A percentile compares a stretch with the other conserved stretches of the same genome.
phyloP scores from a whole-genome alignment of 257 asterid species.

The Cinchona pubescens region DNA sequence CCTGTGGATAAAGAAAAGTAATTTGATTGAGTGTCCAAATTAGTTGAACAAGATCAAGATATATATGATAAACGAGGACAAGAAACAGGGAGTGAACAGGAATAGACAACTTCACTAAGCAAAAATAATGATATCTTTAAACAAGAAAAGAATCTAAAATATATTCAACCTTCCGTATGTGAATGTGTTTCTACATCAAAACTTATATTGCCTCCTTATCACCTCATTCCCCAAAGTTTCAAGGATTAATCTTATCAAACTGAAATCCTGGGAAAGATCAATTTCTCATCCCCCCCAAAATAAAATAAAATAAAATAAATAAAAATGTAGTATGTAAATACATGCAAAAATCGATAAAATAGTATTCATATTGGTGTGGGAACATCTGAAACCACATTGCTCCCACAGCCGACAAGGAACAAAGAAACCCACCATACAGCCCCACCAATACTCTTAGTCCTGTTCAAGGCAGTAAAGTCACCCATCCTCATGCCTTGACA shows the following conservation, averaged over 20 bases:
- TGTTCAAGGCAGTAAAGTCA: not conserved
- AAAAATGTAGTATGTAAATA: too few relatives aligned
- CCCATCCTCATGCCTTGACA: not conserved
- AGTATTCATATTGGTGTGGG: too few relatives aligned
- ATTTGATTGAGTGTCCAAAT: not conserved
- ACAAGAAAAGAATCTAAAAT: not conserved
- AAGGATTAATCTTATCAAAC: not conserved
- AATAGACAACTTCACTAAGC: not conserved
- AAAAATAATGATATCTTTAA: not conserved
- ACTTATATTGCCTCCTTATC: not conserved
- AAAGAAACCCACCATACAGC: not conserved
- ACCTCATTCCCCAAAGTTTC: not conserved
- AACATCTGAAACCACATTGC: too few relatives aligned
- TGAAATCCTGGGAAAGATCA: too few relatives aligned
- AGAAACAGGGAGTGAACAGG: not conserved
- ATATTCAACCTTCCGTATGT: not conserved
- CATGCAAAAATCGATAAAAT: too few relatives aligned
- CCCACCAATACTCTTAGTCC: not conserved
- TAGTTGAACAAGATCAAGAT: not conserved
- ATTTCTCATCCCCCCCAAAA: too few relatives aligned
- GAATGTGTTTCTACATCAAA: not conserved
- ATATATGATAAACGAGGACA: not conserved
- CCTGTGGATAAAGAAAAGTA: conserved; percentile 37
- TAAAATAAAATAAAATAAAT: too few relatives aligned
- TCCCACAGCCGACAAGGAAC: too few relatives aligned